Percentiles rank a stretch among this genome's conserved stretches.
Evolutionary conservation across 1,139 yeast genomes (phyloP).

Genomic region (Pichia sp.): DNA sequence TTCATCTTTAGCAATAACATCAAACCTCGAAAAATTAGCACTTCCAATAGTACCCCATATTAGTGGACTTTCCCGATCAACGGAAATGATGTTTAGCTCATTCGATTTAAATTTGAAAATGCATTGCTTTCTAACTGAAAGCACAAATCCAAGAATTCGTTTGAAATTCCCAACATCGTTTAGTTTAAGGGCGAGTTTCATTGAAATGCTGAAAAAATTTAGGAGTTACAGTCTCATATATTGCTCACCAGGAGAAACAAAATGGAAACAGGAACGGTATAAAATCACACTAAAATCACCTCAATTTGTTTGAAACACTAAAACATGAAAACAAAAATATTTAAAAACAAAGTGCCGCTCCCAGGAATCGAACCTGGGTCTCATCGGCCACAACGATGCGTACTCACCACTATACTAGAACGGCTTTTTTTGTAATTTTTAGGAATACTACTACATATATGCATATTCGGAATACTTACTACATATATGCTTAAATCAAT

Average conservation of each 20-base stretch:
- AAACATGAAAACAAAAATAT: not conserved
- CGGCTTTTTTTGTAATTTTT: slow-evolving; percentile 17
- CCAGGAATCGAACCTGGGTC: slow-evolving; percentile 29
- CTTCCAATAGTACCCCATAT: slow-evolving; percentile 54
- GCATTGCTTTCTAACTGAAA: slow-evolving; percentile 35
- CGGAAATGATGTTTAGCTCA: slow-evolving; percentile 46
- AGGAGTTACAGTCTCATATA: too few relatives aligned
- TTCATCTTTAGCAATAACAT: slow-evolving; percentile 44
- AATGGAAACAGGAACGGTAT: too few relatives aligned
- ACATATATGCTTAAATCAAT: not conserved
- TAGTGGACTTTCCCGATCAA: slow-evolving; percentile 51
- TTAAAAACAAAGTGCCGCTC: slow-evolving; percentile 21
- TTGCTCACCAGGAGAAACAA: too few relatives aligned
- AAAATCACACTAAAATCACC: too few relatives aligned
- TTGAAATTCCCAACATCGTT: slow-evolving; percentile 24
- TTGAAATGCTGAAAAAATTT: slow-evolving; percentile 3
- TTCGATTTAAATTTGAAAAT: slow-evolving; percentile 46
- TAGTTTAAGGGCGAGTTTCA: slow-evolving; percentile 25
- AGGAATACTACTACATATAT: too few relatives aligned
- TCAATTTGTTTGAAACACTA: not conserved
- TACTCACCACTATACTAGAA: slow-evolving; percentile 29
- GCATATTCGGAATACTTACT: too few relatives aligned
- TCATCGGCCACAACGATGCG: slow-evolving; percentile 28
- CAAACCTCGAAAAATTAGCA: slow-evolving; percentile 39
- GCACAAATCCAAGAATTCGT: slow-evolving; percentile 32